Conservation (phyloP, 208 protist genomes). For the Leishmania tarentolae region DNA sequence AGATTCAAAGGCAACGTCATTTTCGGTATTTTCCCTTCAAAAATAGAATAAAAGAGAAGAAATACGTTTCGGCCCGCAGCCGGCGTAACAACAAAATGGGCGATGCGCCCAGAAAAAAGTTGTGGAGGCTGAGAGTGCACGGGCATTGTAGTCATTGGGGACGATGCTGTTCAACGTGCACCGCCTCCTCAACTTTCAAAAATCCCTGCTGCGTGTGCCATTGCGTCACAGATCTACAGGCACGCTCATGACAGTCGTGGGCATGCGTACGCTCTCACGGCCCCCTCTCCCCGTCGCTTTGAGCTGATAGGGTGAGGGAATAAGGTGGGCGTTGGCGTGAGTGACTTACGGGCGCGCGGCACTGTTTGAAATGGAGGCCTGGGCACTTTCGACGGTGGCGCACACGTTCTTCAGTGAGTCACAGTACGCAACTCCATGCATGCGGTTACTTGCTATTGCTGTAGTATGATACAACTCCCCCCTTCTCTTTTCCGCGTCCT, state of each 20-base stretch:
- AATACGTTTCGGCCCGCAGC: background rate
- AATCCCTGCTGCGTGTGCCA: background rate
- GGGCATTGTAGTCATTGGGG: background rate
- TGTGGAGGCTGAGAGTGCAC: background rate
- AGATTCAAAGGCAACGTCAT: background rate
- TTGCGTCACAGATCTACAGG: background rate
- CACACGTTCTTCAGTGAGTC: background rate
- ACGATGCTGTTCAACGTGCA: background rate
- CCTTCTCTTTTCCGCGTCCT: background rate
- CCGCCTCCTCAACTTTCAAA: background rate
- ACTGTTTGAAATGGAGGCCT: background rate
- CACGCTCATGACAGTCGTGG: background rate
- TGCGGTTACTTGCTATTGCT: background rate
- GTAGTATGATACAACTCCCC: background rate
- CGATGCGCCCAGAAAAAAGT: background rate
- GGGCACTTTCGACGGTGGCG: too few relatives aligned
- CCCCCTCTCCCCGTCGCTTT: background rate
- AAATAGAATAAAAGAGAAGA: background rate
- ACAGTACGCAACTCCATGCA: background rate
- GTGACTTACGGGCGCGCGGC: background rate
- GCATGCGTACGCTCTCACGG: background rate
- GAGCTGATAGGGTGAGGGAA: background rate
- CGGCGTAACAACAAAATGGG: background rate
- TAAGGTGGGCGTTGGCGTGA: background rate
- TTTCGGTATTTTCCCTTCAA: background rate